Conservation (phyloP, 176 grass and related monocot species). For the Avena insularis region DNA sequence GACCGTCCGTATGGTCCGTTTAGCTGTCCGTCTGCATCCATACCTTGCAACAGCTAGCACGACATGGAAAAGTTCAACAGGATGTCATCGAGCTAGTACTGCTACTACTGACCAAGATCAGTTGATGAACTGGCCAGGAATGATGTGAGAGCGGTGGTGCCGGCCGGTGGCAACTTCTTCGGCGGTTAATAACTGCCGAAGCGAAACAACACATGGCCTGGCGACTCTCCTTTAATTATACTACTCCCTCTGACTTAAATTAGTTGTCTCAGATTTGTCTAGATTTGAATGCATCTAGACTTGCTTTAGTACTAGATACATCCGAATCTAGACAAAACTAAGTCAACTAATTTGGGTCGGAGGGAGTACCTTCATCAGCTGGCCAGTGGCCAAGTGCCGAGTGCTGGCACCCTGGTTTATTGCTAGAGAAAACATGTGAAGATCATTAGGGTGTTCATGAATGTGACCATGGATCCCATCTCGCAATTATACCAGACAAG, state of each 20-base stretch:
- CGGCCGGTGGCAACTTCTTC: background rate
- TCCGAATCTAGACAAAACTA: no score
- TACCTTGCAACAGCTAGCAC: background rate
- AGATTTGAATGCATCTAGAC: no score
- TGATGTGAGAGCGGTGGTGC: background rate
- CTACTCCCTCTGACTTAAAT: background rate
- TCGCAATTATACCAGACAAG: slow-evolving; percentile 15
- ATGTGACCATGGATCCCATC: slow-evolving; percentile 19
- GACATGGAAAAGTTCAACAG: background rate
- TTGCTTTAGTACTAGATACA: no score
- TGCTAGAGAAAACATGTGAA: slow-evolving; percentile 32
- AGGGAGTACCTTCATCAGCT: background rate
- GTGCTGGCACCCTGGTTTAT: background rate
- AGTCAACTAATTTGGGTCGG: no score
- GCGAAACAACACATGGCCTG: slow-evolving; percentile 25
- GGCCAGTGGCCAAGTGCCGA: slow-evolving; percentile 10
- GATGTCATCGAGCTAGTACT: no score
- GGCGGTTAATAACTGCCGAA: slow-evolving; percentile 51
- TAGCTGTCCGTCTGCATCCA: no score
- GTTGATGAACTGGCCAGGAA: background rate
- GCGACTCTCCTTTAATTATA: background rate
- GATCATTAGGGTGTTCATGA: slow-evolving; percentile 8
- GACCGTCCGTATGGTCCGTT: no score
- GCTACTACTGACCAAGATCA: background rate
- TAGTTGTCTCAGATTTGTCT: no score